Percentiles rank a stretch among this genome's conserved stretches.
Evolutionary conservation across 306 rosid genomes (phyloP).

Genomic region (Castanopsis chinensis): DNA sequence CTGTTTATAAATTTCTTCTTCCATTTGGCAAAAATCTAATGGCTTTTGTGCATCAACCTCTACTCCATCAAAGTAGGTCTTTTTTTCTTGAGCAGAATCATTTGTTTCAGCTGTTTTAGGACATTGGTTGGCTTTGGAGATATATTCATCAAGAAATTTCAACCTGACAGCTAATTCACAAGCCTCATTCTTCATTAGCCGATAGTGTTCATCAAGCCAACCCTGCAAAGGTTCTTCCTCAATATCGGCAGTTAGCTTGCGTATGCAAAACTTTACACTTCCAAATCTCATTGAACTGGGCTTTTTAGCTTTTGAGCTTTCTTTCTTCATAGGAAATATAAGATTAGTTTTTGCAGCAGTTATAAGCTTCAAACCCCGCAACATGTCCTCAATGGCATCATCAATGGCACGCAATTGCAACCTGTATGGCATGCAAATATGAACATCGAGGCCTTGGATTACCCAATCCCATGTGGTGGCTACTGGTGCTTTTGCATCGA

Average conservation of each 20-base stretch:
- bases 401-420: constrained; percentile 96
- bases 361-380: constrained; percentile 82
- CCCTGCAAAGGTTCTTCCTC: constrained; percentile 99
- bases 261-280: constrained; percentile 76
- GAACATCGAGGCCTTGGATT: constrained; percentile 91
- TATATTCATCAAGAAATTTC: constrained; percentile 73
- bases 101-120: constrained; percentile 53
- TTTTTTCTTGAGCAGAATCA: constrained; percentile 61
- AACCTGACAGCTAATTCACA: constrained; percentile 82
- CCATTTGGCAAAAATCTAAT: constrained; percentile 45
- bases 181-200: constrained; percentile 87
- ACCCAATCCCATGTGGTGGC: constrained; percentile 89
- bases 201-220: constrained; percentile 98
- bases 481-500: constrained; percentile 45
- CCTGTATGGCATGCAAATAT: constrained; percentile 87
- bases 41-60: constrained; percentile 73
- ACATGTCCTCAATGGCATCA: constrained; percentile 90
- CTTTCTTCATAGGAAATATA: constrained; percentile 80
- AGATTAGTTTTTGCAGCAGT: constrained; percentile 76
- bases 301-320: constrained; percentile 63
- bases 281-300: constrained; percentile 71
- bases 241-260: constrained; percentile 82
- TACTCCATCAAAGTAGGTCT: constrained; percentile 47
- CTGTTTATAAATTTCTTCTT: constrained; percentile 70
- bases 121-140: constrained; percentile 49